Evolutionary conservation across 2,329 filamentous ascomycete genomes (phyloP), one percentile per base, ranked within the genome.

Genomic region (Zopfia rhizophila): DNA sequence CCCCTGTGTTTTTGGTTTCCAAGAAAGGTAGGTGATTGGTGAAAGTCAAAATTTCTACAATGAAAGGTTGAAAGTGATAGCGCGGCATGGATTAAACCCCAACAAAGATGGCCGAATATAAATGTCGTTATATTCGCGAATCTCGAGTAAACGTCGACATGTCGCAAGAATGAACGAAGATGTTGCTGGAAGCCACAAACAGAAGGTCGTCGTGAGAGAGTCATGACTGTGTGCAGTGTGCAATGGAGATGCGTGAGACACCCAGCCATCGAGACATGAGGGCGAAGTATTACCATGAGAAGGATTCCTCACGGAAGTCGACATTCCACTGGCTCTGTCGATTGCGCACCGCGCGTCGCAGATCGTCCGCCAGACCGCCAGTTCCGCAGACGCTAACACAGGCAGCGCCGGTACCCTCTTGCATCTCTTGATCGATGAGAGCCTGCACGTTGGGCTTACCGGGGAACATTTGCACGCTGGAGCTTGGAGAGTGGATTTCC

Each of bases 401-500:
- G 85, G 97, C 95, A 37, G 92, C 91, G 7, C 94, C 94, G 41
- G 90, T 78, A 69, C 94, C 90, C 61, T 89, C 84, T 61, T 86
- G 82, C 13, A 92, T 87, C 75, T 97, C 93, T 73, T 89, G 88
- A 53, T 85, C 81, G 33, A 97, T 76, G n/a, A 97, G 75, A 0
- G 88, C 84, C 14, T 85, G 81, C 31, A 96, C 83, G 64, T 96
- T 91, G 7, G 93, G 93, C 55, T 92, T 85, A 2, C 94, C 93
- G 1, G 91, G 89, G 70, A 90, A 91, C 88, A 97, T 94, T 73
- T 92, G 90, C 42, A 97, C 91, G 4, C 88, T 93, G 2, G 82
- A 80, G 44, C 86, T 90, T 3, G 87, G 85, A 35, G 85, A 90
- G 59, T 86, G 80, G 39, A 96, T 89, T 64, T 95, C 89, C 66